These are phyloP conservation scores for Penicillium sp. DNA, from an alignment of 2,329 filamentous ascomycete species.

Conservation along the genomic window DNA sequence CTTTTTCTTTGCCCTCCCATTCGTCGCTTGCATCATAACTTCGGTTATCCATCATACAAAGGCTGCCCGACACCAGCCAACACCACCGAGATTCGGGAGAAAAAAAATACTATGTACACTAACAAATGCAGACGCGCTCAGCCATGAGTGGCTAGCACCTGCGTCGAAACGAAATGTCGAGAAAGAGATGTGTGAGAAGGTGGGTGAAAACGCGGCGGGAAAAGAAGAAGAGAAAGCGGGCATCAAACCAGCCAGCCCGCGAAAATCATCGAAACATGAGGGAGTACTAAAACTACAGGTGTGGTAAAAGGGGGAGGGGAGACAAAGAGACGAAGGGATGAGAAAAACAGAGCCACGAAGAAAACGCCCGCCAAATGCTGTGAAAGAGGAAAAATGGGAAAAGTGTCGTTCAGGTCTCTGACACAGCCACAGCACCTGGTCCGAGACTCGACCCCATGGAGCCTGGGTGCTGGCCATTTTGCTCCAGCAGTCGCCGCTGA, in stretches of 20 bases:
- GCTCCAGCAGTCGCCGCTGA: slow-evolving; percentile 37
- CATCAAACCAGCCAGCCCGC: slow-evolving; percentile 15
- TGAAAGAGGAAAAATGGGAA: slow-evolving; percentile 11
- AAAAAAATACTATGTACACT: slow-evolving; percentile 39
- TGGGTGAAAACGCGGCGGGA: slow-evolving; percentile 2
- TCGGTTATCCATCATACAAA: slow-evolving; percentile 38
- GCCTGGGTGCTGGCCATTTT: slow-evolving; percentile 24
- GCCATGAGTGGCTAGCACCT: slow-evolving; percentile 10
- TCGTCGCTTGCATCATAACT: slow-evolving; percentile 38
- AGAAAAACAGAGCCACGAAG: slow-evolving; percentile 18
- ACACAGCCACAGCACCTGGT: slow-evolving; percentile 28
- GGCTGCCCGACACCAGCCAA: slow-evolving; percentile 12
- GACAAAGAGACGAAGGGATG: slow-evolving; percentile 23
- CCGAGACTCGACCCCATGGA: slow-evolving; percentile 24
- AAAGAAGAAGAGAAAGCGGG: slow-evolving; percentile 9
- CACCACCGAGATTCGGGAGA: slow-evolving; percentile 14
- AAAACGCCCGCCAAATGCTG: slow-evolving; percentile 38
- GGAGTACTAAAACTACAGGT: slow-evolving; percentile 32
- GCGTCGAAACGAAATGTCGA: slow-evolving; percentile 11
- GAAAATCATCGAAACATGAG: slow-evolving; percentile 23
- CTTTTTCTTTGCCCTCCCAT: slow-evolving; percentile 19
- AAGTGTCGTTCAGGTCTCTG: slow-evolving; percentile 30
- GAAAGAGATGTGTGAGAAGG: slow-evolving; percentile 7
- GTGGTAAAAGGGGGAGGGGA: slow-evolving; percentile 16
- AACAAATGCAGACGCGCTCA: slow-evolving; percentile 26